These are phyloP conservation scores for Lumnitzera littorea DNA, from an alignment of 345 rosid species.

Conservation along the genomic window DNA sequence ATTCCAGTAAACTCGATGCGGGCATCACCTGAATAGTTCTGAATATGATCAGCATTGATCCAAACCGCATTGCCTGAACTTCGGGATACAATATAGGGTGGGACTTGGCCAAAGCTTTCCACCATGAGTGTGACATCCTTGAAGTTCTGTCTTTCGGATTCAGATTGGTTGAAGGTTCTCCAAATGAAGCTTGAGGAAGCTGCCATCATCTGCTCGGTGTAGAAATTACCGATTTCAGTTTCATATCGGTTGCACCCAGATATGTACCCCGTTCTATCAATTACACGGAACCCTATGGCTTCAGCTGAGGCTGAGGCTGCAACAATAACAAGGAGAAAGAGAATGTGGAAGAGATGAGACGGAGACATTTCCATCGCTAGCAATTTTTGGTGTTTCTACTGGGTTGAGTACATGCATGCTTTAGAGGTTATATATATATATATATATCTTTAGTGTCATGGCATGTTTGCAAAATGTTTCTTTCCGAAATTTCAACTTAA, in stretches of 20 bases:
- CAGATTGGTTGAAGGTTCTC: conserved; percentile 1
- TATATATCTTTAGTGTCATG: no score
- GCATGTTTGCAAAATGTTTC: no score
- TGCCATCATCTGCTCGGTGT: background rate
- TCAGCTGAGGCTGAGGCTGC: conserved; percentile 6
- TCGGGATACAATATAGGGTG: background rate
- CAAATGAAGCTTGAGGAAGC: background rate
- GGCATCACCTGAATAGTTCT: background rate
- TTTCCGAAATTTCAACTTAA: no score
- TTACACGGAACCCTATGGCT: background rate
- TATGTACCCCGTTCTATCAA: background rate
- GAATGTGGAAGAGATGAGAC: no score
- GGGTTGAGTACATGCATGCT: no score
- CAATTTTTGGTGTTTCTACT: no score
- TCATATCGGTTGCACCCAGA: conserved; percentile 2
- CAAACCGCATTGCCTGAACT: conserved; percentile 14
- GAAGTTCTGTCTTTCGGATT: background rate
- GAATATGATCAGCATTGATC: conserved; percentile 7
- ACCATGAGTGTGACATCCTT: conserved; percentile 4
- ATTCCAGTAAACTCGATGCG: conserved; percentile 3
- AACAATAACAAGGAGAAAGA: conserved; percentile 12
- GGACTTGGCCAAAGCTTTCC: background rate
- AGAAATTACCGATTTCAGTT: conserved; percentile 1
- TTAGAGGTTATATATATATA: no score
- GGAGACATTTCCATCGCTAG: no score